Evolutionary conservation across 1,284 basidiomycete species (phyloP).

Genomic region (Pyrrhoderma noxium): DNA sequence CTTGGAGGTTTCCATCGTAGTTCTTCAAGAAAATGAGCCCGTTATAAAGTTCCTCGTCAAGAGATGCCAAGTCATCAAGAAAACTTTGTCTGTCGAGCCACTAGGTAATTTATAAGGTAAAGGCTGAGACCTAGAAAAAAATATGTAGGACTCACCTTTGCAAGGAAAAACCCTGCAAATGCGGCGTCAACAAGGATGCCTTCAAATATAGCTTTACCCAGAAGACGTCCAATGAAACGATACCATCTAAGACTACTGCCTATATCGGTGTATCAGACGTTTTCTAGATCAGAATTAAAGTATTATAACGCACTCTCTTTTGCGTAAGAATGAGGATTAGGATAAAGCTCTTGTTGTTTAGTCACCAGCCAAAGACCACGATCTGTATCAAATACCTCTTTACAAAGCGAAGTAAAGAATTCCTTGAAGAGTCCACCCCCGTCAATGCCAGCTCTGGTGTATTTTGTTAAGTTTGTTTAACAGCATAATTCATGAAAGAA

Average conservation of each 20-base stretch:
- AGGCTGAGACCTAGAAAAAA: constrained; percentile 11
- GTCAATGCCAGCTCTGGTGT: constrained; percentile 76
- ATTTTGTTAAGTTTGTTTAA: constrained; percentile 4
- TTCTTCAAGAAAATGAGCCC: constrained; percentile 92
- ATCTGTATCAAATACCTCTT: constrained; percentile 92
- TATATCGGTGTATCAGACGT: constrained; percentile 26
- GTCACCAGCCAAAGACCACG: constrained; percentile 91
- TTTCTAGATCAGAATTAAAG: background rate
- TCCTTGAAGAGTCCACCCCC: constrained; percentile 98
- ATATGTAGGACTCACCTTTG: constrained; percentile 52
- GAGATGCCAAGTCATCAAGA: constrained; percentile 83
- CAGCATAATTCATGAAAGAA: constrained; percentile 12
- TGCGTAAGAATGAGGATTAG: constrained; percentile 86
- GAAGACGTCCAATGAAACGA: constrained; percentile 85
- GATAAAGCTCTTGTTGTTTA: constrained; percentile 88
- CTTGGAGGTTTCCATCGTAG: constrained; percentile 83
- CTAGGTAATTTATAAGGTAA: constrained; percentile 31
- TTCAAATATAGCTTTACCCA: constrained; percentile 96
- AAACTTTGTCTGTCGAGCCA: constrained; percentile 87
- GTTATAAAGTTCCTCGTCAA: constrained; percentile 91
- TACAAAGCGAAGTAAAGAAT: constrained; percentile 86
- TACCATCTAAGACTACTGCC: constrained; percentile 90
- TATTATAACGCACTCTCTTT: constrained; percentile 56
- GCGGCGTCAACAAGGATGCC: constrained; percentile 95
- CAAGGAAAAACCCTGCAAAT: constrained; percentile 93